Evolutionary conservation across 768 basidiomycete species (phyloP), one percentile per base, ranked within the genome.

Genomic region (Panus rudis): DNA sequence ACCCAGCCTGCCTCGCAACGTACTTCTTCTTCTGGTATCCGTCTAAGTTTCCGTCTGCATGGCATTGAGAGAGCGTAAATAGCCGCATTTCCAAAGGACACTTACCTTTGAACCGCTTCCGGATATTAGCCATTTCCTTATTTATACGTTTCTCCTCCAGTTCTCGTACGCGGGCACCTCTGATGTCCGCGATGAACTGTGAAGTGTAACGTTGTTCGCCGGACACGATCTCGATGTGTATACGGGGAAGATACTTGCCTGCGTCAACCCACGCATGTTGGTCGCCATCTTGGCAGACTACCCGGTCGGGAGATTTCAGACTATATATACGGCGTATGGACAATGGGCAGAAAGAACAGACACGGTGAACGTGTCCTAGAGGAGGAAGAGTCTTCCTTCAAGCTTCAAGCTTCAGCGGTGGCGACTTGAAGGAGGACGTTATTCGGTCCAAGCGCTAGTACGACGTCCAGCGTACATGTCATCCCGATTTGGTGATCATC

Each of bases 91-190:
- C 24, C 25, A 14, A 25, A 23, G 22, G 31, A 37, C 25, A 33
- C 58, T 40, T 37, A 87, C 92, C 91, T 75, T 97, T 97, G 73
- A 99, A 98, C 65, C 94, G 92, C 73, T 96, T 94, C 48, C 96
- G 75, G 50, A 99, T 99, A 56, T 99, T 97, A 1, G 96, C 96
- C 96, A 99, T 98, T 68, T 99, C 96, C 65, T 97, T 93, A 69
- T 99, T 99, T 54, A 99, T 96, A 43, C 96, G 73, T 67, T 97
- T 98, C 74, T 98, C 94, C 61, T 99, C 96, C 41, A 98, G 68
- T 63, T 99, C 96, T 42, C 94, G 80, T 17, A 98, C 93, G 45
- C 94, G 73, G 39, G 94, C 94, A 39, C 96, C 92, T 44, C 96
- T 86, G 57, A 99, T 89, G 65, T 99, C 96, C 62, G 94, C 93